Percentiles rank a stretch among this genome's conserved stretches.
Conservation (phyloP, 202 grass and related monocot species). For the Carex sylvatica region DNA sequence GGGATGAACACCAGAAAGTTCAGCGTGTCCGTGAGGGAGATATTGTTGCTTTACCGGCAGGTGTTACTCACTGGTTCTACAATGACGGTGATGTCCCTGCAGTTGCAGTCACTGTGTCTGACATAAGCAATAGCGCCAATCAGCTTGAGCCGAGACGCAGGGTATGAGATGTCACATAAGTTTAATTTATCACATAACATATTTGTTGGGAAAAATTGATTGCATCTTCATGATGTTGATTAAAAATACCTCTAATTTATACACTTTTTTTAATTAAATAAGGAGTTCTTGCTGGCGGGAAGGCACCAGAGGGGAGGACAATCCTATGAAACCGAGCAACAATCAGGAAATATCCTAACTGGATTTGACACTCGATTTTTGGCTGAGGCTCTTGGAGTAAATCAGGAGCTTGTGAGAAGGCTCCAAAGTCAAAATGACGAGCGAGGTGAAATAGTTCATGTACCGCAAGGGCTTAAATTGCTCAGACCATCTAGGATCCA, state of each 20-base stretch:
- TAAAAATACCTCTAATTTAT: no score
- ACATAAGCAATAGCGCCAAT: conserved; percentile 34
- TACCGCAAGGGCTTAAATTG: conserved; percentile 18
- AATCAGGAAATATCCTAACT: conserved; percentile 31
- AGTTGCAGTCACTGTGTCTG: conserved; percentile 23
- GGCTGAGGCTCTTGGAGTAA: conserved; percentile 38
- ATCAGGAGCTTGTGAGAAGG: conserved; percentile 29
- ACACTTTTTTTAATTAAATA: no score
- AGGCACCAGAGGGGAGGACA: conserved; percentile 23
- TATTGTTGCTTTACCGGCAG: conserved; percentile 23
- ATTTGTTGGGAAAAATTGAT: no score
- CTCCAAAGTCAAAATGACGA: conserved; percentile 37
- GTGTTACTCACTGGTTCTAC: conserved; percentile 37
- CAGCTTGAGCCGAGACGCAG: conserved; percentile 37
- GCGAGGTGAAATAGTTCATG: conserved; percentile 37
- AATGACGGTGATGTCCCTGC: conserved; percentile 29
- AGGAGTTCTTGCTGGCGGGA: conserved; percentile 36
- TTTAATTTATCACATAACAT: no score
- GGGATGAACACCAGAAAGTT: no score
- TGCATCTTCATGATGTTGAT: no score
- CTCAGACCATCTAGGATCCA: conserved; percentile 16
- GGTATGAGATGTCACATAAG: conserved; percentile 3
- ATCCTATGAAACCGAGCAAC: not conserved
- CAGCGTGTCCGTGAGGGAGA: not conserved
- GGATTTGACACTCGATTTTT: conserved; percentile 41